Conservation (phyloP, 768 basidiomycete species). For the Agaricus subrufescens region DNA sequence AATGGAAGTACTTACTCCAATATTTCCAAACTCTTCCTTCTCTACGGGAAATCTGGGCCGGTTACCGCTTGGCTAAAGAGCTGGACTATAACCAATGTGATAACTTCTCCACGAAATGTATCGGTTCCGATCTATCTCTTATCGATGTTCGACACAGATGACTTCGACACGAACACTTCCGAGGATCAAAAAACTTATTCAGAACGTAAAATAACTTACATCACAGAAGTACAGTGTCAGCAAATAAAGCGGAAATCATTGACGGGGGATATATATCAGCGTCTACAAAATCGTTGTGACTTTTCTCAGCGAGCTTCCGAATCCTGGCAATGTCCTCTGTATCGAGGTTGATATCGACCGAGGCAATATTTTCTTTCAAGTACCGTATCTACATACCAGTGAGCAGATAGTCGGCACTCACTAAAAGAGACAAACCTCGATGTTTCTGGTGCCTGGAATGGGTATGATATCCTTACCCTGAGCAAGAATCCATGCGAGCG, state of each 20-base stretch:
- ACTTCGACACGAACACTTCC: too few relatives aligned
- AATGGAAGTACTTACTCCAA: too few relatives aligned
- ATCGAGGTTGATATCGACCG: constrained; percentile 26
- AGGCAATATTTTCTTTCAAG: constrained; percentile 40
- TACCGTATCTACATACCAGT: constrained; percentile 17
- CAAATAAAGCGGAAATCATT: constrained; percentile 13
- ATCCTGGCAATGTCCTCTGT: constrained; percentile 33
- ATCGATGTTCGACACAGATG: too few relatives aligned
- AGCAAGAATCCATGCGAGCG: constrained; percentile 47
- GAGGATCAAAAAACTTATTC: too few relatives aligned
- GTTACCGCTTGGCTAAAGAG: too few relatives aligned
- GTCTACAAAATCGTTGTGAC: constrained; percentile 16
- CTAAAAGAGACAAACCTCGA: constrained; percentile 21
- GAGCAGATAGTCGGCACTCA: neutral
- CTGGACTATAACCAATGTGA: too few relatives aligned
- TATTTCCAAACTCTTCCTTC: too few relatives aligned
- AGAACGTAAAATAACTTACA: too few relatives aligned
- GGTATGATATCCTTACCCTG: constrained; percentile 44
- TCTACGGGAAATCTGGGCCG: too few relatives aligned
- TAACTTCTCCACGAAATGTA: too few relatives aligned
- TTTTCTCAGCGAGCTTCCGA: constrained; percentile 29
- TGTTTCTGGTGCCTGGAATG: constrained; percentile 42
- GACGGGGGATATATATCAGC: constrained; percentile 27
- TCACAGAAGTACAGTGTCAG: neutral
- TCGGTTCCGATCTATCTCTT: too few relatives aligned